Evolutionary conservation across 1,284 basidiomycete species (phyloP).

Genomic region (Sphagnurus paluster): DNA sequence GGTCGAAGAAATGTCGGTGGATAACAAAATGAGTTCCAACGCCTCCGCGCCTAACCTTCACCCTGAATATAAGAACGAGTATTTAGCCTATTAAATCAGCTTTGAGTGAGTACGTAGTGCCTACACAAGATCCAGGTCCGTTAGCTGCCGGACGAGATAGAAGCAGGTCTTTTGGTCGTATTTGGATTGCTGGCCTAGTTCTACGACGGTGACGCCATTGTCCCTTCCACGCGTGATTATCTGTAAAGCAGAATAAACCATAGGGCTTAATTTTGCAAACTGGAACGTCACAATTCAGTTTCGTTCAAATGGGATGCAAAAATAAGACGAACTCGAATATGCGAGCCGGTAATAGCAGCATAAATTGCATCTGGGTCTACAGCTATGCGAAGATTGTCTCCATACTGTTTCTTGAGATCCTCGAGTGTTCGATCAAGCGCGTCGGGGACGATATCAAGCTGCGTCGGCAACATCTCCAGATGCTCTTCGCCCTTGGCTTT

Average conservation of each 20-base stretch:
- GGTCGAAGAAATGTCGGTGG: slow-evolving; percentile 77
- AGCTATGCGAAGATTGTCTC: slow-evolving; percentile 69
- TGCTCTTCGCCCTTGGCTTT: slow-evolving; percentile 53
- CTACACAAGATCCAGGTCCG: slow-evolving; percentile 74
- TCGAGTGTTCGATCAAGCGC: slow-evolving; percentile 52
- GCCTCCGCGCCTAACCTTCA: slow-evolving; percentile 76
- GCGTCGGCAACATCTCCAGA: slow-evolving; percentile 39
- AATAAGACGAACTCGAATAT: slow-evolving; percentile 61
- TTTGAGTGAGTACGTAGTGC: slow-evolving; percentile 27
- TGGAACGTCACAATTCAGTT: slow-evolving; percentile 29
- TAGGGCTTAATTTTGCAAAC: slow-evolving; percentile 77
- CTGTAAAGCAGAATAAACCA: slow-evolving; percentile 87
- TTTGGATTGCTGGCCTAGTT: slow-evolving; percentile 74
- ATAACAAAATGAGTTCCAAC: slow-evolving; percentile 74
- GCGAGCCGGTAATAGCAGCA: slow-evolving; percentile 79
- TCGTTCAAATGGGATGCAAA: slow-evolving; percentile 1
- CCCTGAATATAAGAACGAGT: slow-evolving; percentile 38
- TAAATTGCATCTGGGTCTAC: slow-evolving; percentile 75
- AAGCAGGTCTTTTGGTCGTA: slow-evolving; percentile 91
- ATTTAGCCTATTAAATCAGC: not conserved
- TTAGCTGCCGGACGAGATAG: slow-evolving; percentile 76
- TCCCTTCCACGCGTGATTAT: slow-evolving; percentile 80
- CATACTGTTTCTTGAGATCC: slow-evolving; percentile 54
- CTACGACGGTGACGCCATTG: slow-evolving; percentile 74
- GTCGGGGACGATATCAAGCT: slow-evolving; percentile 54